A percentile compares a stretch with the other conserved stretches of the same genome.
Evolutionary conservation across 2,329 filamentous ascomycete species (phyloP).

Genomic region (Eutypella sp.): DNA sequence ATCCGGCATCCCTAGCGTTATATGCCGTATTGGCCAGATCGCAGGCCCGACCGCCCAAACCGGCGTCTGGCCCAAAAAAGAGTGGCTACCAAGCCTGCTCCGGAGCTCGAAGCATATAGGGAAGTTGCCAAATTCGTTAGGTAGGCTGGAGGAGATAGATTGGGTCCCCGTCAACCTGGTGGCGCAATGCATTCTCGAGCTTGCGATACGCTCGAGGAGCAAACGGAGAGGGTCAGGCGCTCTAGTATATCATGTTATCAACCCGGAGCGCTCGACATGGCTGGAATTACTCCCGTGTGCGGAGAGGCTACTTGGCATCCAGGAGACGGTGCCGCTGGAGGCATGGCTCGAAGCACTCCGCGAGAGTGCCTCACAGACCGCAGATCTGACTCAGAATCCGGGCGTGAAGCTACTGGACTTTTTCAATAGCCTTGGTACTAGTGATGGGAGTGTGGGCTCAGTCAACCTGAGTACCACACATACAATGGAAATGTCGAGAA

Average conservation of each 20-base stretch:
- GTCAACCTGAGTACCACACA: no score
- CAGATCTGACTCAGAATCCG: no score
- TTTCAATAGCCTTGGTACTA: no score
- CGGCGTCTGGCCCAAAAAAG: constrained; percentile 47
- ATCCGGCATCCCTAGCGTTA: constrained; percentile 27
- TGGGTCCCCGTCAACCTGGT: constrained; percentile 31
- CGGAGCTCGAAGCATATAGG: constrained; percentile 41
- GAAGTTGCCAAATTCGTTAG: constrained; percentile 39
- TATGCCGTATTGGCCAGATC: constrained; percentile 39
- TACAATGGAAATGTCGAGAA: no score
- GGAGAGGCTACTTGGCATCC: no score
- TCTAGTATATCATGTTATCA: constrained; percentile 10
- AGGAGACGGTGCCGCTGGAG: no score
- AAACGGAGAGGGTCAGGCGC: constrained; percentile 1
- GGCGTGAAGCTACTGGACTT: no score
- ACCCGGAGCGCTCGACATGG: constrained; percentile 7
- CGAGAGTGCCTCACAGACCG: no score
- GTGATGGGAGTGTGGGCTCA: no score
- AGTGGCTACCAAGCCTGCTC: constrained; percentile 46
- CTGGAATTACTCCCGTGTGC: no score
- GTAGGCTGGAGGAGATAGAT: constrained; percentile 35
- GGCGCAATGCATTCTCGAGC: constrained; percentile 7
- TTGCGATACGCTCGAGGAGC: constrained; percentile 1
- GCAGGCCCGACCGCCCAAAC: constrained; percentile 28
- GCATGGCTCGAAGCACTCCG: no score